These are phyloP conservation scores for Mollisiaceae sp. DNA, from an alignment of 2,329 filamentous ascomycete species.

Conservation along the genomic window DNA sequence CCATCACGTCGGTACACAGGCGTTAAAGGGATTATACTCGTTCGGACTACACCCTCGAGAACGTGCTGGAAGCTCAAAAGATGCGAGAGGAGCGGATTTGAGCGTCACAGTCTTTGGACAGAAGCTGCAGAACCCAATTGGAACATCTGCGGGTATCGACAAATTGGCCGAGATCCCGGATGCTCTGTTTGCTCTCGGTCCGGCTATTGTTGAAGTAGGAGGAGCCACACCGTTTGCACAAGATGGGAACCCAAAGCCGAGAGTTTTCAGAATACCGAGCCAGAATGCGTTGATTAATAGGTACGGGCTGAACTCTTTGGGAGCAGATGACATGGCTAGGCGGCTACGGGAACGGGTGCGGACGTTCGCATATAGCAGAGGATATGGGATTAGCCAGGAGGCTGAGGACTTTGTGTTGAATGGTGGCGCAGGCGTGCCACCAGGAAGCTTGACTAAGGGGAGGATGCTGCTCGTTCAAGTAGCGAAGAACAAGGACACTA, in stretches of 20 bases:
- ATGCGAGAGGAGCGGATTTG: constrained; percentile 46
- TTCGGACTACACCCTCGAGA: constrained; percentile 84
- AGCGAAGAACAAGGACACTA: constrained; percentile 94
- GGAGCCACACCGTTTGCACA: constrained; percentile 89
- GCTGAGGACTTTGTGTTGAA: constrained; percentile 76
- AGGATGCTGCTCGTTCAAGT: constrained; percentile 89
- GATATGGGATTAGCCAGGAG: constrained; percentile 65
- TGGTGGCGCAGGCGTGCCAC: constrained; percentile 77
- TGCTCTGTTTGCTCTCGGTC: constrained; percentile 81
- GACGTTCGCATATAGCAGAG: constrained; percentile 73
- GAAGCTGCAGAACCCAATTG: constrained; percentile 82
- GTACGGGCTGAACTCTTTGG: constrained; percentile 92
- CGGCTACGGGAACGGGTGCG: constrained; percentile 78
- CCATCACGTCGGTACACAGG: constrained; percentile 78
- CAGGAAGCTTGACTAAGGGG: constrained; percentile 78
- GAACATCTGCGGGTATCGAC: constrained; percentile 93
- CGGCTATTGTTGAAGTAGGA: constrained; percentile 88
- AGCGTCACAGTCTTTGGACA: constrained; percentile 73
- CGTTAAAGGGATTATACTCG: constrained; percentile 73
- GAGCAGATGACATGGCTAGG: constrained; percentile 85
- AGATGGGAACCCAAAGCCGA: constrained; percentile 82
- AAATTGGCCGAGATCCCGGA: constrained; percentile 92
- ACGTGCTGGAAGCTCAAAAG: constrained; percentile 48
- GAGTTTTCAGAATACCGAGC: constrained; percentile 84
- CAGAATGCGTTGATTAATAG: constrained; percentile 92